Evolutionary conservation across 2,329 filamentous ascomycete genomes (phyloP).

Genomic region (Fusarium pseudonygamai): DNA sequence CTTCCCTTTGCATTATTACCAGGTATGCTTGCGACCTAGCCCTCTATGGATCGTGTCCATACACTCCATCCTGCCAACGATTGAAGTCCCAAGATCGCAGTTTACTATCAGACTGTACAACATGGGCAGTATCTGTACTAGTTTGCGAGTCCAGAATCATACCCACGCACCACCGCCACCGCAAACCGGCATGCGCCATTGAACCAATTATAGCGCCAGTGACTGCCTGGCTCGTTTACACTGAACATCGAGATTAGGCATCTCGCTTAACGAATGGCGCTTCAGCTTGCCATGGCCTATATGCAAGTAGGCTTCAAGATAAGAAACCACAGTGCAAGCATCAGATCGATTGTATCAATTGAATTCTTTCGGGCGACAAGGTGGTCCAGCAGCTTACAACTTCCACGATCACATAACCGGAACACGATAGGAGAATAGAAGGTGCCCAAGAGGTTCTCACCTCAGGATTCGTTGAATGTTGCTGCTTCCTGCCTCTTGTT

Average conservation of each 20-base stretch:
- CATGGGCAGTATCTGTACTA: not conserved
- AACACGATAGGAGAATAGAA: not conserved
- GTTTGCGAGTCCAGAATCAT: conserved; percentile 3
- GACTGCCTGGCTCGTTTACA: conserved; percentile 4
- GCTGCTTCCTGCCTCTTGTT: not conserved
- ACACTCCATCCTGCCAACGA: not conserved
- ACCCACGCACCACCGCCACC: not conserved
- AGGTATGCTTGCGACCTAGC: not conserved
- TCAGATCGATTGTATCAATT: not conserved
- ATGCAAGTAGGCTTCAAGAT: conserved; percentile 2
- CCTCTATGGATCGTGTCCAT: not conserved
- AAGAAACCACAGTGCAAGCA: not conserved
- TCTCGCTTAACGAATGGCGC: conserved; percentile 13
- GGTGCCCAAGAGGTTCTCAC: not conserved
- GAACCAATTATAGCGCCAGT: not conserved
- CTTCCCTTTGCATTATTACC: not conserved
- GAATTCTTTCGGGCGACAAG: not conserved
- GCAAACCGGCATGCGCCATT: not conserved
- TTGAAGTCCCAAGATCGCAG: not conserved
- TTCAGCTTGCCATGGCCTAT: not conserved
- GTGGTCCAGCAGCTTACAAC: not conserved
- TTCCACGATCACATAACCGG: not conserved
- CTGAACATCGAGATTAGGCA: conserved; percentile 13
- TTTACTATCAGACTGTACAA: not conserved
- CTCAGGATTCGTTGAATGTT: not conserved